These are phyloP conservation scores for Ganoderma meredithae DNA, from an alignment of 1,284 basidiomycete species.

Conservation along the genomic window DNA sequence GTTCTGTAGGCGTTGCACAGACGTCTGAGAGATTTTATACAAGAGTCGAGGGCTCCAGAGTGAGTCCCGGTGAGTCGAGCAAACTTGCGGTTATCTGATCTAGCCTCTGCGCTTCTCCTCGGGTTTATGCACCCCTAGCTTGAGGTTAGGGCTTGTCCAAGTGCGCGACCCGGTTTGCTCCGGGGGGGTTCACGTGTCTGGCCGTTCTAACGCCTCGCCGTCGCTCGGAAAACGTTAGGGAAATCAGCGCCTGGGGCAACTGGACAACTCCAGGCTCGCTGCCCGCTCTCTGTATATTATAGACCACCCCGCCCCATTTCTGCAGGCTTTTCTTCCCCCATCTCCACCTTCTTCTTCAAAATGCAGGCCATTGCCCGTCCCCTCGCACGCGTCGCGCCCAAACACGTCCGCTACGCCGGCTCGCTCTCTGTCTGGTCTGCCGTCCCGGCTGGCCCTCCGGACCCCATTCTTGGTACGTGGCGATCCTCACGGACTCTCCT, in stretches of 20 bases:
- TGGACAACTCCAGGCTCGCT: slow-evolving; percentile 12
- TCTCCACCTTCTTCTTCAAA: slow-evolving; percentile 27
- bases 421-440: slow-evolving; percentile 81
- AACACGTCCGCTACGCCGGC: slow-evolving; percentile 41
- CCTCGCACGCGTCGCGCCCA: slow-evolving; percentile 42
- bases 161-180: slow-evolving; percentile 22
- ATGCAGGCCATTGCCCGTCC: slow-evolving; percentile 48
- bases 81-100: slow-evolving; percentile 28
- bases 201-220: slow-evolving; percentile 31
- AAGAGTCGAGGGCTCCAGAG: slow-evolving; percentile 22
- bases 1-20: slow-evolving; percentile 16
- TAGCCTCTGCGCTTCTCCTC: slow-evolving; percentile 7
- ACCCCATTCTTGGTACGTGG: slow-evolving; percentile 88
- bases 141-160: slow-evolving; percentile 23
- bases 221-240: slow-evolving; percentile 13
- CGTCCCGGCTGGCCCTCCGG: slow-evolving; percentile 90
- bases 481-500: slow-evolving; percentile 15
- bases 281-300: slow-evolving; percentile 21
- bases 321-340: slow-evolving; percentile 22
- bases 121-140: slow-evolving; percentile 19
- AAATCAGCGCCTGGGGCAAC: slow-evolving; percentile 4
- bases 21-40: slow-evolving; percentile 25
- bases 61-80: slow-evolving; percentile 27
- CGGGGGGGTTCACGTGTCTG: slow-evolving; percentile 13
- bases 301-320: slow-evolving; percentile 18